Conservation (phyloP, 2,329 filamentous ascomycete genomes). For the Colletotrichum sidae region DNA sequence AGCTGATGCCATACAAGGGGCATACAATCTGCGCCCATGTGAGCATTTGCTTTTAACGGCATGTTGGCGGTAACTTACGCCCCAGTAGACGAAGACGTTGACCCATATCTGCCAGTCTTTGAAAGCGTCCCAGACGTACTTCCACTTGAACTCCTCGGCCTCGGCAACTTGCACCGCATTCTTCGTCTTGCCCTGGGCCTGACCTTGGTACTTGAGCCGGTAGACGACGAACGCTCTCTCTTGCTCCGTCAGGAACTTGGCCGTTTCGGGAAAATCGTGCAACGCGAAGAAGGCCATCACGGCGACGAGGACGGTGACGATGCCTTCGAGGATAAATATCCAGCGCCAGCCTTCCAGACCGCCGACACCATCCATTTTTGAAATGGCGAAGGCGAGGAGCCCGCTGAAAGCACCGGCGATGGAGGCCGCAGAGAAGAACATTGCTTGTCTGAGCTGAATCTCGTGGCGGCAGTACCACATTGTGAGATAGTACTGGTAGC, state of each 20-base stretch:
- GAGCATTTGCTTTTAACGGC: constrained; percentile 34
- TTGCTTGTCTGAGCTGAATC: constrained; percentile 68
- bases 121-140: constrained; percentile 78
- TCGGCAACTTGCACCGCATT: constrained; percentile 60
- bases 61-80: constrained; percentile 59
- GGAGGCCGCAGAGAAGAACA: constrained; percentile 87
- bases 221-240: constrained; percentile 79
- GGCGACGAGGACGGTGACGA: constrained; percentile 76
- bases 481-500: constrained; percentile 60
- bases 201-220: constrained; percentile 75
- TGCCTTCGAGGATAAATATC: constrained; percentile 78
- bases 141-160: constrained; percentile 80
- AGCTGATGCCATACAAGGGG: constrained; percentile 66
- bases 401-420: constrained; percentile 83
- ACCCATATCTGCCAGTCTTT: constrained; percentile 84
- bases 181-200: constrained; percentile 39
- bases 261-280: constrained; percentile 84
- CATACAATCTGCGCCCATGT: constrained; percentile 56
- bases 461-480: constrained; percentile 71
- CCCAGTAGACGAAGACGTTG: constrained; percentile 72
- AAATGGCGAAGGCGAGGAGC: constrained; percentile 76
- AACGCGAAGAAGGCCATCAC: constrained; percentile 76
- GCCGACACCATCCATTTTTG: constrained; percentile 75
- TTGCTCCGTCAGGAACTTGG: constrained; percentile 76
- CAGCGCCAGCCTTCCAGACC: constrained; percentile 71